phyloP scores from a whole-genome alignment of 2,329 filamentous ascomycete genomes.

The Microsporum audouinii region DNA sequence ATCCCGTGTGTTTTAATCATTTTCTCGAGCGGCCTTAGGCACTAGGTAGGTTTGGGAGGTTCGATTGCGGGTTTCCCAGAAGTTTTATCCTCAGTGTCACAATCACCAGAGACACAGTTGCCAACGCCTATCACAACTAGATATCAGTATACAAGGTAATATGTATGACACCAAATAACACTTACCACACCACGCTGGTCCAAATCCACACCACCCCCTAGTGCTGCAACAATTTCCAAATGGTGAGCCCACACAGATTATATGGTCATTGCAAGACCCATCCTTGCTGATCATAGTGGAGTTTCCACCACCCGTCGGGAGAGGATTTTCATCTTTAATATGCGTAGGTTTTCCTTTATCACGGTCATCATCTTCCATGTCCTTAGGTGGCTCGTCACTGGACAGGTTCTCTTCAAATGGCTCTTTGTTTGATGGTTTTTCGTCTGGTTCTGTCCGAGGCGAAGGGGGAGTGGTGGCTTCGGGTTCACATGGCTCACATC shows the following conservation, averaged over 20 bases:
- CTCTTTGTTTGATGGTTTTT: not conserved
- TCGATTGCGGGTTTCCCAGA: not conserved
- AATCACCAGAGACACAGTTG: slow-evolving; percentile 13
- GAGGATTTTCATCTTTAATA: not conserved
- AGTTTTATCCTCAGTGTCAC: slow-evolving; percentile 7
- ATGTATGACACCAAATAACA: not conserved
- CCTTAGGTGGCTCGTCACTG: not conserved
- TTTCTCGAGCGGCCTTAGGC: not conserved
- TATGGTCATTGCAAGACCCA: slow-evolving; percentile 10
- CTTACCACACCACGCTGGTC: slow-evolving; percentile 14
- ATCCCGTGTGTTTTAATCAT: not conserved
- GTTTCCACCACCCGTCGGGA: not conserved
- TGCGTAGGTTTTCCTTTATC: not conserved
- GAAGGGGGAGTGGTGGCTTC: not conserved
- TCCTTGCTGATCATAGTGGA: slow-evolving; percentile 11
- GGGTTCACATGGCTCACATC: slow-evolving; percentile 1
- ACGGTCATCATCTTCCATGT: not conserved
- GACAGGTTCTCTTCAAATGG: not conserved
- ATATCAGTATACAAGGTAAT: not conserved
- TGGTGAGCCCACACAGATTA: slow-evolving; percentile 11
- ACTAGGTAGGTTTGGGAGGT: not conserved
- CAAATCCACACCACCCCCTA: slow-evolving; percentile 13
- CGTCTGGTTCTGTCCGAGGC: not conserved
- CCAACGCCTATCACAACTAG: slow-evolving; percentile 7
- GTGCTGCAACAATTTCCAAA: slow-evolving; percentile 15